phyloP scores from a whole-genome alignment of 2,329 filamentous ascomycete species.

The Pleurostoma richardsiae region DNA sequence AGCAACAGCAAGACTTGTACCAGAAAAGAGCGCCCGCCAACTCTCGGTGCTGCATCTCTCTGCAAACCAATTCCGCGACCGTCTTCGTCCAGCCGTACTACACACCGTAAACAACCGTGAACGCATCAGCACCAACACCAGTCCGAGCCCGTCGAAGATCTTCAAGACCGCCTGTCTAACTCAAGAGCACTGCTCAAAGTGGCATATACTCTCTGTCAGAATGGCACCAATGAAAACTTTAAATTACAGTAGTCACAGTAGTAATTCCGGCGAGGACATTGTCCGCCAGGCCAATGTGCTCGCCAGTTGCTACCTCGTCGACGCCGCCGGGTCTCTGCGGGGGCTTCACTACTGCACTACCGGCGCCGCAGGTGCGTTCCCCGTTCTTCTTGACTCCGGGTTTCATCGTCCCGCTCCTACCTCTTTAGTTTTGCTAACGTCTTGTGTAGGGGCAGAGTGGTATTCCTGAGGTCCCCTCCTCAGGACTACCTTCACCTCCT shows the following conservation, averaged over 20 bases:
- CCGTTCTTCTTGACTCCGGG: neutral
- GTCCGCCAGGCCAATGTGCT: slow-evolving; percentile 68
- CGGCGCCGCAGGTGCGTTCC: slow-evolving; percentile 65
- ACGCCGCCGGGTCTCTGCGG: slow-evolving; percentile 65
- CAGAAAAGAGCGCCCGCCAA: too few species aligned
- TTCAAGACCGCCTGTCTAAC: neutral
- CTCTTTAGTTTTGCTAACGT: neutral
- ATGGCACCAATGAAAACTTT: slow-evolving; percentile 69
- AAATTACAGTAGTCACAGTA: slow-evolving; percentile 66
- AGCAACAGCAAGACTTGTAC: too few species aligned
- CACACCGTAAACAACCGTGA: neutral
- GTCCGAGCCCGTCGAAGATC: neutral
- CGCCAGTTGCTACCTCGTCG: slow-evolving; percentile 87
- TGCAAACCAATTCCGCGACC: neutral
- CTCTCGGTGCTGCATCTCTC: neutral
- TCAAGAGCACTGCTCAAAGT: slow-evolving; percentile 12
- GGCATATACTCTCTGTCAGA: slow-evolving; percentile 24
- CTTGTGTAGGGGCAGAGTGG: slow-evolving; percentile 69
- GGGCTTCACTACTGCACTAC: slow-evolving; percentile 96
- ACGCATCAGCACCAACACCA: neutral
- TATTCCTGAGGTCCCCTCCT: slow-evolving; percentile 88
- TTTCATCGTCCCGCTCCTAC: neutral
- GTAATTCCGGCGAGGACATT: slow-evolving; percentile 69
- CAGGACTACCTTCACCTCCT: slow-evolving; percentile 78
- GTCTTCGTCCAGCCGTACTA: neutral